phyloP scores from a whole-genome alignment of 805 yeast genomes.

The Metschnikowia continentalis region DNA sequence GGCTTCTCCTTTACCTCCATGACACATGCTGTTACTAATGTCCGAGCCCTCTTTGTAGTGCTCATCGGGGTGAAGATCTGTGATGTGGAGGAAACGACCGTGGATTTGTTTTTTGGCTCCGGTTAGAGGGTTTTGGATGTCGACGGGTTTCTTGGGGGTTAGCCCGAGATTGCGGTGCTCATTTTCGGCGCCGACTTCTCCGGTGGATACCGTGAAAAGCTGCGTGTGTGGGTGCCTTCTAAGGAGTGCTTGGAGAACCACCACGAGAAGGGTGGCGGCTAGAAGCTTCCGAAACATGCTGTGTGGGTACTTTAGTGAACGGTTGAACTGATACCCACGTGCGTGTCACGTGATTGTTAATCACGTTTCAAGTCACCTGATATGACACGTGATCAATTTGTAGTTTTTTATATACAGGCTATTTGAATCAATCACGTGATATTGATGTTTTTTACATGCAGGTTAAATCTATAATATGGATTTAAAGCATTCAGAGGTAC shows the following conservation, averaged over 20 bases:
- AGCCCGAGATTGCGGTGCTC: slow-evolving; percentile 24
- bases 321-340: no score
- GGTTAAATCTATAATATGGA: no score
- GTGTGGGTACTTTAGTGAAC: neutral
- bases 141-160: slow-evolving; percentile 30
- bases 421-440: no score
- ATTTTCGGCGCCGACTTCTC: neutral
- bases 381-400: no score
- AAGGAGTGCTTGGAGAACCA: neutral
- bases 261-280: neutral
- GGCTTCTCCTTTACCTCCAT: slow-evolving; percentile 51
- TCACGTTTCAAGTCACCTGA: no score
- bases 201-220: neutral
- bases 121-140: slow-evolving; percentile 17
- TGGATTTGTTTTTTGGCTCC: slow-evolving; percentile 38
- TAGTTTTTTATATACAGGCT: no score
- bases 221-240: neutral
- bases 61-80: slow-evolving; percentile 85
- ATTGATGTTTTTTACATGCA: no score
- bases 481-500: no score
- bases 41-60: slow-evolving; percentile 51
- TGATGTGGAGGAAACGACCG: slow-evolving; percentile 80
- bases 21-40: slow-evolving; percentile 50
- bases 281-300: slow-evolving; percentile 3
- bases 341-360: neutral